Base-by-base conservation (phyloP, 805 yeast species). In the Saccharomycopsis capsularis region DNA sequence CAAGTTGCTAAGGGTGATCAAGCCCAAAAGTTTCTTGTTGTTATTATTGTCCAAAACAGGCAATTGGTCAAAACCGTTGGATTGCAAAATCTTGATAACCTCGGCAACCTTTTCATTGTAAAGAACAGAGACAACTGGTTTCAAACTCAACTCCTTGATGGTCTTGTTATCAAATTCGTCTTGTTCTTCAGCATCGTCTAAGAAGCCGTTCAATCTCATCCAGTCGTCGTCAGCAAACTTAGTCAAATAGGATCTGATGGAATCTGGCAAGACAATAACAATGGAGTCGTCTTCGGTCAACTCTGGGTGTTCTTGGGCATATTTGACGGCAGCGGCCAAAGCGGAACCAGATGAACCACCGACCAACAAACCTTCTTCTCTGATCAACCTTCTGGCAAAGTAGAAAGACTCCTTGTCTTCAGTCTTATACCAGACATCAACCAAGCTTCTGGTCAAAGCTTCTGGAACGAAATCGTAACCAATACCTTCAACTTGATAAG, bases 341-440 rank as follows among this genome's bases (percentile, higher is more conserved):
- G 95, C 90, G 57, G 83, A 74, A 52, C 95, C 95, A 15, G 90
- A 81, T 7, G 90, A 82, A n/a, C 95, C 95, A 62, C 95, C 95
- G 44, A 86, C 88, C 45, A 86, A 71, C 48, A 86, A 78, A 64
- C 95, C 95, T 67, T 86, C 95, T 62, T 85, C 90, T 45, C 81
- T 70, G 58, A 86, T 86, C 56, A 86, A 73, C 67, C 88, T 80
- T 70, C 95, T 76, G 35, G 95, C 91, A 58, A 82, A 77, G 49
- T 78, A 71, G 70, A 86, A 87, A 36, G 91, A 78, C 55, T 82
- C 89, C 51, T 79, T 75, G 63, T 86, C 95, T 56, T 84, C 89
- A 39, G 95, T 85, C 71, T 86, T 86, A 71, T 82, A 76, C 95
- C 95, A 86, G 54, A 72, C 68, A 64, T 86, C 93, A 23, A 86